Evolutionary conservation across 2,329 filamentous ascomycete genomes (phyloP).

Genomic region (Fusarium avenaceum): DNA sequence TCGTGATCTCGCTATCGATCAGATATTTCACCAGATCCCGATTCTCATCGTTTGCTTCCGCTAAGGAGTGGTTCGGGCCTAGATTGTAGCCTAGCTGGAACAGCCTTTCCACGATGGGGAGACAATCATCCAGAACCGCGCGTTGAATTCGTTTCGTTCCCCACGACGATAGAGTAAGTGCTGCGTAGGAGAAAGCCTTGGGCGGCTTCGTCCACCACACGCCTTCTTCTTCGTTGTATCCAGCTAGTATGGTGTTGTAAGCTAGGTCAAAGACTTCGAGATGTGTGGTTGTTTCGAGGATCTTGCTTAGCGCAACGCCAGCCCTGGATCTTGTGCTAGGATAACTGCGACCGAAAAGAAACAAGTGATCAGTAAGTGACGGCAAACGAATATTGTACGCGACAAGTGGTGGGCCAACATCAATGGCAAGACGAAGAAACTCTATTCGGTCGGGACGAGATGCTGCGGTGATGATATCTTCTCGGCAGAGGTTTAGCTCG

Average conservation of each 20-base stretch:
- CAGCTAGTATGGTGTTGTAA: neutral
- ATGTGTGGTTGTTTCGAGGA: neutral
- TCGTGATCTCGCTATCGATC: neutral
- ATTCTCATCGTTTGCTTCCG: neutral
- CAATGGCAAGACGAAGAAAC: slow-evolving; percentile 1
- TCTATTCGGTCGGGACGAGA: neutral
- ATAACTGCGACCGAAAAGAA: neutral
- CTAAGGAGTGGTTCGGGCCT: accelerated
- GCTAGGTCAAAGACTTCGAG: neutral
- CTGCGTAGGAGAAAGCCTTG: no score
- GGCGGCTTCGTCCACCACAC: slow-evolving; percentile 3
- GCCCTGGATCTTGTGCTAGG: neutral
- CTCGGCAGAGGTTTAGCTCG: neutral
- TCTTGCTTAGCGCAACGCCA: neutral
- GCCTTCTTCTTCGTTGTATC: neutral
- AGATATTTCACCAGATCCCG: neutral
- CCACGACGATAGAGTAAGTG: neutral
- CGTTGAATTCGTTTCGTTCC: slow-evolving; percentile 3
- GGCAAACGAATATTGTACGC: neutral
- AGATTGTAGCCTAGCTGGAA: neutral
- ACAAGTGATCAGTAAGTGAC: neutral
- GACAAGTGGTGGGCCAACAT: neutral
- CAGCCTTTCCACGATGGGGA: neutral
- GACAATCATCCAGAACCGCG: neutral
- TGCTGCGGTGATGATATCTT: neutral